Evolutionary conservation across 1,139 yeast species (phyloP).

Genomic region (Suhomyces bokatorum): DNA sequence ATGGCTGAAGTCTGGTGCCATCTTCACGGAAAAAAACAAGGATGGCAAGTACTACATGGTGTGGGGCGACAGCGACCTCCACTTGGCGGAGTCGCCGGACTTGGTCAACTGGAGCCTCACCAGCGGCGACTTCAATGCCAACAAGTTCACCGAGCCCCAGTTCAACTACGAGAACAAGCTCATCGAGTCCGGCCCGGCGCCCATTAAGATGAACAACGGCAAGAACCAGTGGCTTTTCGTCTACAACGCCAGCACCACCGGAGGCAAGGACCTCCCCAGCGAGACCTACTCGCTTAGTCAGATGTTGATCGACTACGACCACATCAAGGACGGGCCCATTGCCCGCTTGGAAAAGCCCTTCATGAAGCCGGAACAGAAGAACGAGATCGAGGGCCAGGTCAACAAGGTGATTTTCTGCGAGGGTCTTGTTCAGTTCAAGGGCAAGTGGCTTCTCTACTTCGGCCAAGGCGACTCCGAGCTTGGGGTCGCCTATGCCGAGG

Average conservation of each 20-base stretch:
- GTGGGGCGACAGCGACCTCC: constrained; percentile 46
- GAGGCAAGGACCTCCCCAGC: constrained; percentile 31
- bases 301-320: constrained; percentile 46
- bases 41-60: constrained; percentile 47
- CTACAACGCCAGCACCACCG: constrained; percentile 45
- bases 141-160: constrained; percentile 32
- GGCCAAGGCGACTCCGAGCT: constrained; percentile 49
- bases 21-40: constrained; percentile 33
- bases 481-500: constrained; percentile 42
- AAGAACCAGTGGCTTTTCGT: constrained; percentile 40
- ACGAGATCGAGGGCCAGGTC: constrained; percentile 45
- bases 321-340: constrained; percentile 36
- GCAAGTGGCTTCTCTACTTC: constrained; percentile 44
- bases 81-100: constrained; percentile 40
- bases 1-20: constrained; percentile 50
- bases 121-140: constrained; percentile 21
- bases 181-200: constrained; percentile 49
- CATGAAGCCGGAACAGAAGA: constrained; percentile 36
- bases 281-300: constrained; percentile 42
- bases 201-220: constrained; percentile 35
- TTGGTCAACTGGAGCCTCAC: constrained; percentile 37
- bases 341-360: constrained; percentile 42
- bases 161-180: constrained; percentile 38
- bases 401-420: constrained; percentile 47
- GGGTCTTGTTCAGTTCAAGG: constrained; percentile 46